Evolutionary conservation across 164 flowering plant genomes (phyloP), one percentile per base, ranked within the genome.

Genomic region (Nymphaea thermarum): DNA sequence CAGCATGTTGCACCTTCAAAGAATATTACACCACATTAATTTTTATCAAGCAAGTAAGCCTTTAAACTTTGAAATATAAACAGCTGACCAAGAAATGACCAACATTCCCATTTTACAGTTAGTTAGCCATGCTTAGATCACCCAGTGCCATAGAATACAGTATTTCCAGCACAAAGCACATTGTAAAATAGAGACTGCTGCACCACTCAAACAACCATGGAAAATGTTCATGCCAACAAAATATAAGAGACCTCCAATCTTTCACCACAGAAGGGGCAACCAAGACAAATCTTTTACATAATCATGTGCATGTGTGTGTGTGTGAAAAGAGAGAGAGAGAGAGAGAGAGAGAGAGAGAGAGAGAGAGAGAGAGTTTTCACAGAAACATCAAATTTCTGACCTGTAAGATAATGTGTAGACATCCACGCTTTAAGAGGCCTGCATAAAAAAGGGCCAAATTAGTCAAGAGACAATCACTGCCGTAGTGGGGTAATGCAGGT

Each of bases 361-460:
- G 67, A 67, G 57, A 55, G 43, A 67, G 18, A 44, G 17, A 74
- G 64, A 94, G 96, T 96, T 91, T 78, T 89, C 43, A 71, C 59
- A 73, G 86, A 86, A 77, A 76, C 57, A 68, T 86, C 84, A 41
- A 77, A 74, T 69, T 79, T 87, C 61, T 82, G 82, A 66, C 82
- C 69, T 43, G 78, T 80, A 17, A 89, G 87, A 55, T 74, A 87
- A 72, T 85, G 89, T 57, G 71, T 63, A 64, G 84, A 76, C 66
- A 91, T 87, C 98, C 98, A 94, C n/a, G 84, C 71, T 79, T 80
- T 88, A 75, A 94, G 77, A 45, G 90, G 79, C 77, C 99, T 94
- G 88, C 74, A 72, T 36, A 44, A 70, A 66, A 36, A 67, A n/a
- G 72, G 18, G 10, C 42, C 8, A 36, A 6, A 7, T n/a, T 17